phyloP scores from a whole-genome alignment of 164 flowering plant species.

The Vitis rupestris region DNA sequence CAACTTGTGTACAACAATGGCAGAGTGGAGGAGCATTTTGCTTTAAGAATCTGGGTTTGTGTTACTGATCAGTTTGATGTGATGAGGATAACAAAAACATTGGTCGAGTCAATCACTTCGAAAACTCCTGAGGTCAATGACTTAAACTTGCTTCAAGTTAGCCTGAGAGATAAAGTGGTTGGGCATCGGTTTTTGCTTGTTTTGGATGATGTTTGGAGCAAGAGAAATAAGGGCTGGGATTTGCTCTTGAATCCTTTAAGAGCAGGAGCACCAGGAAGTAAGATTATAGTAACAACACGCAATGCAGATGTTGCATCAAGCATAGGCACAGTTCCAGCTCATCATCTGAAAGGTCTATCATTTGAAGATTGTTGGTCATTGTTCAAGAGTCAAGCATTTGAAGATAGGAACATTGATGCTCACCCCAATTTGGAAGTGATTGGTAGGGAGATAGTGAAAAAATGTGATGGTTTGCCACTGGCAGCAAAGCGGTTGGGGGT shows the following conservation, averaged over 20 bases:
- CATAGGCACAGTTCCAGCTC: conserved; percentile 4
- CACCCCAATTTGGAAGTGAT: conserved; percentile 2
- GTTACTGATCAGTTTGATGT: conserved; percentile 12
- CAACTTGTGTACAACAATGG: conserved; percentile 13
- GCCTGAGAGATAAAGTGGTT: neutral
- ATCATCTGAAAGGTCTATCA: conserved; percentile 4
- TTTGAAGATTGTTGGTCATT: conserved; percentile 16
- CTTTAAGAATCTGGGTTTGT: conserved; percentile 9
- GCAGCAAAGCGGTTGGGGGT: conserved; percentile 4
- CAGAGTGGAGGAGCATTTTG: conserved; percentile 5
- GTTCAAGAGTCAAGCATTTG: conserved; percentile 9
- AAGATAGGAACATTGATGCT: neutral
- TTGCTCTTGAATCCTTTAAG: neutral
- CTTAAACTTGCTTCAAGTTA: conserved; percentile 11
- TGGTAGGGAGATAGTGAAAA: conserved; percentile 8
- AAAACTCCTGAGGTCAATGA: neutral
- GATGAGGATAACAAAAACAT: neutral
- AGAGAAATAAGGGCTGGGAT: conserved; percentile 10
- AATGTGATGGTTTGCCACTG: conserved; percentile 12
- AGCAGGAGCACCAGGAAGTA: conserved; percentile 7
- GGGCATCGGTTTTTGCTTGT: conserved; percentile 14
- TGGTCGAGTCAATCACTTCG: conserved; percentile 5
- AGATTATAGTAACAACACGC: conserved; percentile 10
- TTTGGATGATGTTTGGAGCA: conserved; percentile 17
- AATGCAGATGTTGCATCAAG: neutral